Conservation (phyloP, 306 rosid genomes). For the Lablab purpureus region DNA sequence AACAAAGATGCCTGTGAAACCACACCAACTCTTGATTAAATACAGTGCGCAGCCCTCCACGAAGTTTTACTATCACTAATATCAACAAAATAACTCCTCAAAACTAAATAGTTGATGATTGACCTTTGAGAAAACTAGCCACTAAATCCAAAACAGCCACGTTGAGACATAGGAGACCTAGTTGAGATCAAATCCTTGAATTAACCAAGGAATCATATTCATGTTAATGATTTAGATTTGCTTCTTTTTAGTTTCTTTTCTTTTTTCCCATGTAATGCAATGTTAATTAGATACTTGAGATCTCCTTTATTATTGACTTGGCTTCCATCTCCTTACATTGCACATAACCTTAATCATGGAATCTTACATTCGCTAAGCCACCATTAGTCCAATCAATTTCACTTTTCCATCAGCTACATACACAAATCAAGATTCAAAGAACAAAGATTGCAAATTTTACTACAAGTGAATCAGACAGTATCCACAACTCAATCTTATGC, state of each 20-base stretch:
- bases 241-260: not conserved
- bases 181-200: not conserved
- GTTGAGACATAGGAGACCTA: not conserved
- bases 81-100: no score
- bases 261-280: not conserved
- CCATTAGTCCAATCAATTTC: not conserved
- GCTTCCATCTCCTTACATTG: not conserved
- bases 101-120: no score
- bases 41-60: no score
- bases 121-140: not conserved
- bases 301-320: not conserved
- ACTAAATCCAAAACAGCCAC: not conserved
- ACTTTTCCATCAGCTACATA: not conserved
- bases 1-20: conserved; percentile 10
- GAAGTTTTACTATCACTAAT: no score
- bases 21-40: no score
- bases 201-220: not conserved
- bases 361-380: not conserved
- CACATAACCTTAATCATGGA: not conserved
- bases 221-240: not conserved
- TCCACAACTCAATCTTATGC: not conserved
- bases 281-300: not conserved
- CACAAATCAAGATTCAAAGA: not conserved
- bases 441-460: not conserved
- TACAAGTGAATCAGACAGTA: conserved; percentile 25